Base-by-base conservation (phyloP, 257 asterid genomes). In the Eustoma russellianum region DNA sequence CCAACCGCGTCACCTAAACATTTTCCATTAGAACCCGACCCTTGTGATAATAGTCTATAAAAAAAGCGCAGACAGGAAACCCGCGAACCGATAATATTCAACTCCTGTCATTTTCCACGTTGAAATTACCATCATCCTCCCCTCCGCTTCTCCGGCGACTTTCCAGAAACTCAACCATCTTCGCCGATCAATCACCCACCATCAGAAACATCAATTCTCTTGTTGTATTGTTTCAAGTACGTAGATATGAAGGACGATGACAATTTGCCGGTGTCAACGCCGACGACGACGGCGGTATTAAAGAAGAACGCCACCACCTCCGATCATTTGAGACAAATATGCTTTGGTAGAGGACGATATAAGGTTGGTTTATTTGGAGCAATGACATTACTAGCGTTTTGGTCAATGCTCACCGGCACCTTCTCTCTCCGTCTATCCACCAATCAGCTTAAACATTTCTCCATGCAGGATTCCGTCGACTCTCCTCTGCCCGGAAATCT, bases 381-480 rank as follows among this genome's bases (percentile, higher is more conserved):
- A 30, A 88, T 88, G 50, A 53, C 80, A 30, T 52, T 85, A 56
- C 77, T 88, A 41, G 95, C 97, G 3, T 85, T 88, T 65, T 88
- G 95, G 94, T 85, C 97, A 4, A 88, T 88, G 79, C 76, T 88
- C 59, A 77, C 87, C 70, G 95, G 95, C 43, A 77, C 95, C 33
- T 85, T 81, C 61, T 69, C 83, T 50, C 93, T 88, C 81, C 84
- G 88, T 4, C 77, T 83, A 81, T 79, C 93, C 63, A 88, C 85
- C 38, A 83, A 79, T 0, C 70, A 80, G 67, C 86, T 85, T 41
- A 69, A 72, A 18, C 69, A 69, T 41, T 55, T 79, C 50, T 53
- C 70, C 57, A 79, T 75, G 46, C 44, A 67, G 17, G 79, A 75
- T 46, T 51, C 70, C 17, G 6, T 65, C 30, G 70, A 65, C 30